A percentile compares a stretch with the other conserved stretches of the same genome.
Conservation (phyloP, 2,329 filamentous ascomycete species). For the Elsinoe ampelina region DNA sequence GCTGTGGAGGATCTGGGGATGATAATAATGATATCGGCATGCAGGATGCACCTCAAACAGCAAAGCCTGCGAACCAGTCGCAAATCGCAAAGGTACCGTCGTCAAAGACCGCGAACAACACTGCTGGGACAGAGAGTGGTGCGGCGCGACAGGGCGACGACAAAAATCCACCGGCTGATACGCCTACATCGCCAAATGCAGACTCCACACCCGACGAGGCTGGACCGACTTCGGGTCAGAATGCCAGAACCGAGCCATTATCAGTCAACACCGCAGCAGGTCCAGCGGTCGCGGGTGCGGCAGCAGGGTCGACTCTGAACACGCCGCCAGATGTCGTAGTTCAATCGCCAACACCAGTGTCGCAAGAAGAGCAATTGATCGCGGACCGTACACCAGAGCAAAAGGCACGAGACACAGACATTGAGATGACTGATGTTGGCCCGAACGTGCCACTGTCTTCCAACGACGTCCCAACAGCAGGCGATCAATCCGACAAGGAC, state of each 20-base stretch:
- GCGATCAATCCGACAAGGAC: slow-evolving; percentile 22
- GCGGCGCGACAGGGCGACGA: slow-evolving; percentile 10
- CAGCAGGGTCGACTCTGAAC: neutral
- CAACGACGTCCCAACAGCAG: slow-evolving; percentile 36
- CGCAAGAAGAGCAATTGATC: slow-evolving; percentile 33
- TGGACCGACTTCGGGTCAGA: slow-evolving; percentile 14
- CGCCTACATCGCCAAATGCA: slow-evolving; percentile 14
- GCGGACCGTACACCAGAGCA: slow-evolving; percentile 42
- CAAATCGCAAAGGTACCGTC: slow-evolving; percentile 9
- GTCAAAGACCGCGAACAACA: slow-evolving; percentile 10
- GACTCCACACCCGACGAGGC: neutral
- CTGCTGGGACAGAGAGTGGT: slow-evolving; percentile 9
- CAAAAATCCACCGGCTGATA: slow-evolving; percentile 1
- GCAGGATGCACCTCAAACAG: slow-evolving; percentile 37
- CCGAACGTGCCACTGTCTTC: slow-evolving; percentile 41
- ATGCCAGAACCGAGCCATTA: slow-evolving; percentile 11
- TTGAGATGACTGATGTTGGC: slow-evolving; percentile 55
- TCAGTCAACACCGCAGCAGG: slow-evolving; percentile 13
- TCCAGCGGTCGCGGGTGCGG: neutral
- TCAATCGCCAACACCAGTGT: slow-evolving; percentile 38
- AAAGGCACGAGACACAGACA: slow-evolving; percentile 42
- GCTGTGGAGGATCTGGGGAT: slow-evolving; percentile 54
- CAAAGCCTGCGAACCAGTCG: slow-evolving; percentile 11
- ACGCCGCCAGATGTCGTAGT: slow-evolving; percentile 31
- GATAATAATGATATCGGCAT: slow-evolving; percentile 48